Percentiles rank a stretch among this genome's conserved stretches.
Evolutionary conservation across 352 stramenopile species (phyloP).

Genomic region (Globisporangium okanoganense): DNA sequence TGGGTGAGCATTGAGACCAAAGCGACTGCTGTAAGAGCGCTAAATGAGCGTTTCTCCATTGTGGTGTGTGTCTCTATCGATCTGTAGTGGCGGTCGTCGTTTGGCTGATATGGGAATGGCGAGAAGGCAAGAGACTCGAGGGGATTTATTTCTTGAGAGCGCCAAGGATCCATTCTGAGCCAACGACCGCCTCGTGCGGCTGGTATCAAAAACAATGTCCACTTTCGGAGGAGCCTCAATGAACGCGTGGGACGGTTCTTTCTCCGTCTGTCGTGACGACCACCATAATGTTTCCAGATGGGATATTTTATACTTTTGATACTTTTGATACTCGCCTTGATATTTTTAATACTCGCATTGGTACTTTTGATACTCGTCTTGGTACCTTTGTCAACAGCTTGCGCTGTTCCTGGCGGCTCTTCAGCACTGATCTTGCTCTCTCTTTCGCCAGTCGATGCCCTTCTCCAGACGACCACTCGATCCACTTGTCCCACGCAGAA

Average conservation of each 20-base stretch:
- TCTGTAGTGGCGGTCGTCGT: neutral
- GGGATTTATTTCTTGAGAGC: neutral
- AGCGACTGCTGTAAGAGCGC: neutral
- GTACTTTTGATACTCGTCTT: neutral
- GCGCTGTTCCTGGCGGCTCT: neutral
- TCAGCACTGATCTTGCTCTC: neutral
- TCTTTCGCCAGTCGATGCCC: neutral
- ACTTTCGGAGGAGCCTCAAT: no score
- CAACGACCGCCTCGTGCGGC: neutral
- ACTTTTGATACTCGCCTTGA: neutral
- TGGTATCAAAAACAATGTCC: neutral
- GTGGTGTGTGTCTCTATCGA: neutral
- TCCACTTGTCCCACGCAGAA: neutral
- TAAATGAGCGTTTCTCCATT: neutral
- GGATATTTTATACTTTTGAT: neutral
- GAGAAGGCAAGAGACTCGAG: neutral
- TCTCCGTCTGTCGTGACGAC: neutral
- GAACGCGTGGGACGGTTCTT: no score
- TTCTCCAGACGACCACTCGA: no score
- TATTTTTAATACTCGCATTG: neutral
- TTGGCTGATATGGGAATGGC: neutral
- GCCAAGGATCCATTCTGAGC: neutral
- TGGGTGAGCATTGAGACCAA: neutral
- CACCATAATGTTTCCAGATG: neutral
- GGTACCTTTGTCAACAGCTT: neutral